Base-by-base conservation (phyloP, 495 filamentous ascomycete genomes). In the Halenospora varia region DNA sequence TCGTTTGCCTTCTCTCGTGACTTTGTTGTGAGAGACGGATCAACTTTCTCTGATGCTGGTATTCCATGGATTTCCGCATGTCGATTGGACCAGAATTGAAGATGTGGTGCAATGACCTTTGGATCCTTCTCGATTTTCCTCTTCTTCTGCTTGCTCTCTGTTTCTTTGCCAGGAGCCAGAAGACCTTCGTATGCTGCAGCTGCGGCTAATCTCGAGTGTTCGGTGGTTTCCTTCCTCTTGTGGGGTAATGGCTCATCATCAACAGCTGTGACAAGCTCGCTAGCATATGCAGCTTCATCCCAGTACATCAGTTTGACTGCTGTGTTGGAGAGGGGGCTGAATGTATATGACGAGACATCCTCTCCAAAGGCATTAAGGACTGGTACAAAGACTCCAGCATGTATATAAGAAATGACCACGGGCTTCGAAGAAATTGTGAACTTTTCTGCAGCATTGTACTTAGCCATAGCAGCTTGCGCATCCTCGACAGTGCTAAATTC, bases 51-150 rank as follows among this genome's bases (percentile, higher is more conserved):
- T 49, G 63, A 67, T 53, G 61, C 40, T 24, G 69, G 68, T 4
- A 66, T 73, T 1, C 88, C 87, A 61, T 93, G 90, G 40, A 96
- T 74, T 66, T 96, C 90, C 0, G 88, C 89, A 64, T 90, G 88
- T 23, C 89, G 88, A 64, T 92, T 87, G 51, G 86, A 83, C 92
- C 92, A 96, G 70, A 92, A 88, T 71, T 94, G 87, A 29, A 96
- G 76, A 63, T 95, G 88, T 2, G 79, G 78, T 44, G 77, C 78
- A 70, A 82, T 80, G 19, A 74, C 71, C 51, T 82, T 82, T 50
- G 80, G 82, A 15, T 75, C 71, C 53, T 74, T 76, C 20, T 79
- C 75, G 17, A 71, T 81, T 63, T 88, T 94, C 61, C 84, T 75
- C 67, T 90, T 93, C 71, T 92, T 95, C 9, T 75, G 71, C 54